Base-by-base conservation (phyloP, 1,139 yeast genomes). In the Candida neerlandica region DNA sequence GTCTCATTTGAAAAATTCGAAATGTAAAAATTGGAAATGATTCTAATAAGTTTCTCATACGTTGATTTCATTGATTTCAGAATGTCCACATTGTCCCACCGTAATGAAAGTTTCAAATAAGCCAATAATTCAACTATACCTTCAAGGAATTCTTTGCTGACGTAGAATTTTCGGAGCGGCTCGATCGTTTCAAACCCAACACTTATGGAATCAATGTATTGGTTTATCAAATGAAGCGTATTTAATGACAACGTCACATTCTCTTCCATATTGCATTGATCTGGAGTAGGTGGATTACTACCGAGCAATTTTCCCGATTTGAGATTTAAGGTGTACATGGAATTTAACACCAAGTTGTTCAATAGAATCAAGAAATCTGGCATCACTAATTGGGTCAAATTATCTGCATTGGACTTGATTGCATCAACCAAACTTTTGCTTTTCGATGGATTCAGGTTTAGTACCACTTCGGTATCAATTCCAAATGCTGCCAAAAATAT, bases 401-500 rank as follows among this genome's bases (percentile, higher is more conserved):
- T 33, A 47, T 50, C 12, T 43, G 50, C 1, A 53, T 45, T 45
- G 47, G 55, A 26, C 44, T 45, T 42, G 43, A 58, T 18, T 52
- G 58, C 38, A 10, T 38, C 46, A 18, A 45, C 48, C 30, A 56
- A 50, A 44, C 44, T 47, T 9, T 19, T 49, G 46, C 44, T 46
- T 40, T 44, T 32, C 15, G 14, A 29, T 4, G 44, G 39, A 10
- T 48, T 29, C 9, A 43, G 18, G 6, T 14, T 23, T 16, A 19
- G 46, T 18, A 26, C 23, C 6, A 19, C 52, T 19, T 45, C 51
- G 1, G 55, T 38, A 46, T 73, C 72, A 9, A 69, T 54, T 1
- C 77, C 81, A 61, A 80, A 77, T 2, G 74, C 65, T 5, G 80
- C 71, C 26, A 70, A 54, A 52, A 74, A 73, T 3, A 80, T 57